Evolutionary conservation across 139 green algal species (phyloP).

Genomic region (Gonium pectorale): DNA sequence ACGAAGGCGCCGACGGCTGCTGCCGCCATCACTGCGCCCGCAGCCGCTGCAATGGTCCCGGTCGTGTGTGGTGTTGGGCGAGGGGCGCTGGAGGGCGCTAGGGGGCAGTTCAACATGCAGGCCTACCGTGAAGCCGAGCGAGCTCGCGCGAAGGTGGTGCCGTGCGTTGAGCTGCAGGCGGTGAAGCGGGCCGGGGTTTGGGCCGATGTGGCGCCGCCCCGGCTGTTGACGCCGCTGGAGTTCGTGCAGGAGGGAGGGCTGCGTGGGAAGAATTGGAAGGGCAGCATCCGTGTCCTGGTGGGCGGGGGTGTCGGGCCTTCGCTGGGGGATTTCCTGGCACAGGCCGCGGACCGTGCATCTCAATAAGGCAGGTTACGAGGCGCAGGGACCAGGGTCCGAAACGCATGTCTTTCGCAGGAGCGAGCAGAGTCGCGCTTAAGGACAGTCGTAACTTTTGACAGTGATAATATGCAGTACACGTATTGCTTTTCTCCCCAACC

Average conservation of each 20-base stretch:
- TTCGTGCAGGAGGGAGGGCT: slow-evolving; percentile 9
- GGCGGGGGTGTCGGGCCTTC: not conserved
- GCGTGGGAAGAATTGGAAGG: slow-evolving; percentile 3
- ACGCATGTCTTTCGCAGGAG: too few relatives aligned
- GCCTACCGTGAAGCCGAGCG: not conserved
- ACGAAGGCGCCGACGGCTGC: not conserved
- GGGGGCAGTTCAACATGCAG: not conserved
- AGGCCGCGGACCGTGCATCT: not conserved
- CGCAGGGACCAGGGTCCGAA: too few relatives aligned
- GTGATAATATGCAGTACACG: too few relatives aligned
- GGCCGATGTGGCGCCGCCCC: not conserved
- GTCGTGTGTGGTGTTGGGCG: not conserved
- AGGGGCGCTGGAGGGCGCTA: not conserved
- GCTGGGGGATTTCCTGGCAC: not conserved
- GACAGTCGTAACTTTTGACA: too few relatives aligned
- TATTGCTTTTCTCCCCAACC: too few relatives aligned
- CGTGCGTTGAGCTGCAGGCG: not conserved
- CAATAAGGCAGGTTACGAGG: too few relatives aligned
- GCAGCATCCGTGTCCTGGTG: not conserved
- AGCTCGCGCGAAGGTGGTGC: not conserved
- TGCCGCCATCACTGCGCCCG: not conserved
- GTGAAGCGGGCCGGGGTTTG: slow-evolving; percentile 1
- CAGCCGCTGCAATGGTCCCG: not conserved
- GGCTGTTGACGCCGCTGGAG: not conserved
- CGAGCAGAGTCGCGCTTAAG: too few relatives aligned